phyloP scores from a whole-genome alignment of 768 basidiomycete genomes.

The Boletus coccyginus region DNA sequence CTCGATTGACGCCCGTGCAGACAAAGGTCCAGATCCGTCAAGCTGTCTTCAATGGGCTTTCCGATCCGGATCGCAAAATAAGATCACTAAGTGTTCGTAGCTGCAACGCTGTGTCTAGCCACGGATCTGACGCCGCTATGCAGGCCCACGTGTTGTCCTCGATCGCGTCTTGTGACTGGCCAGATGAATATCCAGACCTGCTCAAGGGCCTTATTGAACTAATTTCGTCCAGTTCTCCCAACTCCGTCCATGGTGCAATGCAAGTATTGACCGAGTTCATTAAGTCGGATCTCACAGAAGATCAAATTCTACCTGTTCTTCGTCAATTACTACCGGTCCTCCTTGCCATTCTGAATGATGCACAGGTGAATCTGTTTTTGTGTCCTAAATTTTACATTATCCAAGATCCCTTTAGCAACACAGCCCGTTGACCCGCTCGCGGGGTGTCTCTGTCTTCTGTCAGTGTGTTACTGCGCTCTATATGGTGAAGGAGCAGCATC shows the following conservation, averaged over 20 bases:
- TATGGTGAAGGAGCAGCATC: conserved; percentile 94
- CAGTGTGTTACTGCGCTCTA: conserved; percentile 88
- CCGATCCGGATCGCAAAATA: conserved; percentile 84
- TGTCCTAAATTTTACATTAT: neutral
- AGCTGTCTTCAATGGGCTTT: conserved; percentile 77
- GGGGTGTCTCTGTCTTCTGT: conserved; percentile 83
- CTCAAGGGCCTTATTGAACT: conserved; percentile 71
- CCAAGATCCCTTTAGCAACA: conserved; percentile 47
- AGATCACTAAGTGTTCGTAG: conserved; percentile 72
- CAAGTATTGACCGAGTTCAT: conserved; percentile 95
- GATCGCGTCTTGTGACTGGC: conserved; percentile 93
- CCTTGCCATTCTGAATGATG: conserved; percentile 71
- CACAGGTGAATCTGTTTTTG: conserved; percentile 48
- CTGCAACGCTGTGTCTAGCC: neutral
- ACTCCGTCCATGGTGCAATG: conserved; percentile 93
- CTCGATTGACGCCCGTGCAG: conserved; percentile 38
- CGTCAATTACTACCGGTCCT: conserved; percentile 85
- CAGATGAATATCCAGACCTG: conserved; percentile 93
- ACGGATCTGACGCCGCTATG: conserved; percentile 12
- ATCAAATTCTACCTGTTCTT: conserved; percentile 92
- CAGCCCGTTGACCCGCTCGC: conserved; percentile 76
- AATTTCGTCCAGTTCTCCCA: conserved; percentile 67
- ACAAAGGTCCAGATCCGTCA: conserved; percentile 76
- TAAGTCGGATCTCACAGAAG: conserved; percentile 88
- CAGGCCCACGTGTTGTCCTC: conserved; percentile 88